Evolutionary conservation across 163 green algal species (phyloP), one percentile per base, ranked within the genome.

Genomic region (Scenedesmus sp.): DNA sequence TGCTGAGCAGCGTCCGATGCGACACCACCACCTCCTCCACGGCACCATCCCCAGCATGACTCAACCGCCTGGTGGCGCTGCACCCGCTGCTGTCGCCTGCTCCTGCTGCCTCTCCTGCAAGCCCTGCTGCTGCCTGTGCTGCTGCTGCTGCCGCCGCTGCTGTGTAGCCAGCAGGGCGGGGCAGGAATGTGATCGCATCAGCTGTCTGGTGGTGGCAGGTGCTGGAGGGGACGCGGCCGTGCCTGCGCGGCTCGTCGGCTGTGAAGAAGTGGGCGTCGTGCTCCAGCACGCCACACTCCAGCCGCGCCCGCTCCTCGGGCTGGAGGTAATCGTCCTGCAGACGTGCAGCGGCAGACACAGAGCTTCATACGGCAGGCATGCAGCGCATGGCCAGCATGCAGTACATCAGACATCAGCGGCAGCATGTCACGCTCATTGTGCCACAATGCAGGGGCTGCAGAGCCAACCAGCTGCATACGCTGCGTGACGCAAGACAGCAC

Each of bases 141-240:
- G 56, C 65, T 13, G 13, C 68, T 26, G 68, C 85, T 53, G 85
- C n/a, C 24, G 79, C 35, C 15, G 13, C 73, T 83, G 73, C 37
- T 30, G 73, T 26, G 6, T 43, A 53, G 40, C 40, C 78, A 37
- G 40, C 59, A 24, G 85, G 68, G 13, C 46, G 46, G 5, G 85
- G 85, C 46, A 90, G 35, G 72, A 85, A 85, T 18, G 85, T 83
- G 18, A 90, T 30, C 3, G 85, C 85, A 24, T 90, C 85, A 33
- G 85, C 85, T 18, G 85, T 90, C 46, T 90, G 85, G 49, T 90
- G 85, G 35, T 90, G 85, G 43, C 43, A 76, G 15, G 68, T 76
- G 65, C 35, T 59, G 15, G 72, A 85, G 18, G n/a, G 5, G 16
- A 85, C 18, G 35, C 15, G 5, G 30, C n/a, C 26, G 49, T 90